phyloP scores from a whole-genome alignment of 1,284 basidiomycete genomes.

The Caloboletus firmus region DNA sequence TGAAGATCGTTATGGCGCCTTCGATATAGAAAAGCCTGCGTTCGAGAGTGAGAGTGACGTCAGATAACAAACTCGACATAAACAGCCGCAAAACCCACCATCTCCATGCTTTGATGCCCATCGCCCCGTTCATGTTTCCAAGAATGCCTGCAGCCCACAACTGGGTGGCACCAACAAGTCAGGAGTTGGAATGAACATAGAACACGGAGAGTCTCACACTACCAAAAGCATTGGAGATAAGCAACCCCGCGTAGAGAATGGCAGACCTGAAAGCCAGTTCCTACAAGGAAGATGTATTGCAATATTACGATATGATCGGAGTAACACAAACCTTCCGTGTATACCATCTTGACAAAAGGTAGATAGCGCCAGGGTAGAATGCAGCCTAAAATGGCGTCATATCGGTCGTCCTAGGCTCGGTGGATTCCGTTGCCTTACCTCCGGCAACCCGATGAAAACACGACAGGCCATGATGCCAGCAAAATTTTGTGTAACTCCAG shows the following conservation, averaged over 20 bases:
- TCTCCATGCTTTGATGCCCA: slow-evolving; percentile 71
- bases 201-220: slow-evolving; percentile 43
- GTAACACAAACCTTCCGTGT: slow-evolving; percentile 50
- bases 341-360: slow-evolving; percentile 64
- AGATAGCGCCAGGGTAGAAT: slow-evolving; percentile 64
- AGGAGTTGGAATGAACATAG: neutral
- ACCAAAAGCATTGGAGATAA: slow-evolving; percentile 80
- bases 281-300: slow-evolving; percentile 29
- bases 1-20: slow-evolving; percentile 54
- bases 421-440: slow-evolving; percentile 35
- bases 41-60: neutral
- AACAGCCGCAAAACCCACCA: slow-evolving; percentile 42
- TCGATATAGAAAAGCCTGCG: slow-evolving; percentile 60
- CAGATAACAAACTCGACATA: neutral
- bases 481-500: slow-evolving; percentile 56
- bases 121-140: slow-evolving; percentile 62
- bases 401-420: neutral
- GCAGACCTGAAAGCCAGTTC: slow-evolving; percentile 69
- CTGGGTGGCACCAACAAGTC: slow-evolving; percentile 30
- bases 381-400: slow-evolving; percentile 42
- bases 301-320: neutral
- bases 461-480: slow-evolving; percentile 58
- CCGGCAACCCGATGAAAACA: slow-evolving; percentile 62
- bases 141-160: slow-evolving; percentile 71
- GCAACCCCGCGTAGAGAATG: slow-evolving; percentile 63